Evolutionary conservation across 352 stramenopile genomes (phyloP).

Genomic region (Globisporangium iwayamae): DNA sequence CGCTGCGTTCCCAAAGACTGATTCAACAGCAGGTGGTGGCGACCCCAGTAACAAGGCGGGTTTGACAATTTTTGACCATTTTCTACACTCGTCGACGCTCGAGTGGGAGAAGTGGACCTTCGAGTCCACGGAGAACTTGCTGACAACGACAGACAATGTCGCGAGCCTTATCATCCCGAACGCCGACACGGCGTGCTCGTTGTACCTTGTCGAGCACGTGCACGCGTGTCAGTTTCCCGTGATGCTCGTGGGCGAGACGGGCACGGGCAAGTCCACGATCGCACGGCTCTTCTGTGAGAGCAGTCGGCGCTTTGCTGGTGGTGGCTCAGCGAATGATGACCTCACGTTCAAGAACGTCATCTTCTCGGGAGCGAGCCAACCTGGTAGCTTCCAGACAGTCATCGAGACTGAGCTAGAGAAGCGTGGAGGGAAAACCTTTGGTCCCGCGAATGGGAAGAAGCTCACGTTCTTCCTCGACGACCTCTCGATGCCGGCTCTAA

Average conservation of each 20-base stretch:
- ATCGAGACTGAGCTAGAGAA: conserved; percentile 79
- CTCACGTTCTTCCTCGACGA: conserved; percentile 83
- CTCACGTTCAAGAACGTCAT: conserved; percentile 83
- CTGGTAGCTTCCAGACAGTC: conserved; percentile 74
- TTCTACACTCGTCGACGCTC: conserved; percentile 84
- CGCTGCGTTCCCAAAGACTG: conserved; percentile 22
- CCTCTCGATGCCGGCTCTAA: conserved; percentile 59
- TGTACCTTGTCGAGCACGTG: conserved; percentile 71
- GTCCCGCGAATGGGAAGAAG: conserved; percentile 60
- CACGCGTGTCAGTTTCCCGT: conserved; percentile 54
- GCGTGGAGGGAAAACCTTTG: conserved; percentile 76
- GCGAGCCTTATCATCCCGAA: conserved; percentile 85
- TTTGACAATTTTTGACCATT: conserved; percentile 91
- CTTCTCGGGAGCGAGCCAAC: conserved; percentile 80
- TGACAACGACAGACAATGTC: conserved; percentile 51
- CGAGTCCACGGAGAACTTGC: conserved; percentile 27
- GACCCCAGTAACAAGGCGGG: background rate
- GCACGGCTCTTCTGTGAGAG: conserved; percentile 74
- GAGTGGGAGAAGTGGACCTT: conserved; percentile 88
- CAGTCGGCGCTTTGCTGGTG: conserved; percentile 4
- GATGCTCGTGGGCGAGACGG: conserved; percentile 79
- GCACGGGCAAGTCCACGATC: conserved; percentile 87
- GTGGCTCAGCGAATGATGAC: conserved; percentile 36
- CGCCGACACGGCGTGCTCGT: conserved; percentile 67
- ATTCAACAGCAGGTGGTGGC: background rate